Evolutionary conservation across 108 stramenopile genomes (phyloP), one percentile per base, ranked within the genome.

Genomic region (Conticribra guillardii): DNA sequence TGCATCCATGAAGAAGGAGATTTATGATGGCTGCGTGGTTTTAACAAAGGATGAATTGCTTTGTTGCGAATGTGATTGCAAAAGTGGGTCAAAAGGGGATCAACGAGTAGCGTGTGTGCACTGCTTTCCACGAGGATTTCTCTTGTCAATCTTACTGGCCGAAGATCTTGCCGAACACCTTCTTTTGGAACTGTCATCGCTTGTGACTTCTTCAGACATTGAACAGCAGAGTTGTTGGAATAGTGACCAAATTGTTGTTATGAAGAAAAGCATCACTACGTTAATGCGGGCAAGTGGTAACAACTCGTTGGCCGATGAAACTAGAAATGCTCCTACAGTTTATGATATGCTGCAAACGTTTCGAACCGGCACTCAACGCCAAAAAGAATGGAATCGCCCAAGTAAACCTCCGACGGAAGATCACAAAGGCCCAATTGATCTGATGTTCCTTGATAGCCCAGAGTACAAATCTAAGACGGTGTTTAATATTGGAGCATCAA

Each of bases 1-100:
- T 44, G 66, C 66, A 3, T 67, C 66, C 3, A 67, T 67, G 66
- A 67, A 67, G 53, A 67, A 67, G 66, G 53, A 54, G 23, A 46
- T 54, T 44, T 67, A 67, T 30, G 53, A 23, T n/a, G 66, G 66
- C 9, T 24, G 17, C 16, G 31, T 31, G 23, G 66, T 67, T 27
- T 44, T 67, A 18, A 67, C 66, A 22, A 67, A 67, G 27, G 66
- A 67, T 54, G 28, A 54, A 28, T 32, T 65, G 9, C 31, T 65
- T 28, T 51, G 64, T 31, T n/a, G 23, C n/a, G 0, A 27, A 62
- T 62, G 61, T 16, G 61, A 45, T 47, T 62, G 61, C 45, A 62
- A 62, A 18, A 62, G 61, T 37, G 61, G 61, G 0, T 32, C 61
- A 0, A 32, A 62, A 19, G 16, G 19, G 27, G n/a, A 67, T 21